Evolutionary conservation across 2,329 filamentous ascomycete species (phyloP), one percentile per base, ranked within the genome.

Genomic region (Byssochlamys sp.): DNA sequence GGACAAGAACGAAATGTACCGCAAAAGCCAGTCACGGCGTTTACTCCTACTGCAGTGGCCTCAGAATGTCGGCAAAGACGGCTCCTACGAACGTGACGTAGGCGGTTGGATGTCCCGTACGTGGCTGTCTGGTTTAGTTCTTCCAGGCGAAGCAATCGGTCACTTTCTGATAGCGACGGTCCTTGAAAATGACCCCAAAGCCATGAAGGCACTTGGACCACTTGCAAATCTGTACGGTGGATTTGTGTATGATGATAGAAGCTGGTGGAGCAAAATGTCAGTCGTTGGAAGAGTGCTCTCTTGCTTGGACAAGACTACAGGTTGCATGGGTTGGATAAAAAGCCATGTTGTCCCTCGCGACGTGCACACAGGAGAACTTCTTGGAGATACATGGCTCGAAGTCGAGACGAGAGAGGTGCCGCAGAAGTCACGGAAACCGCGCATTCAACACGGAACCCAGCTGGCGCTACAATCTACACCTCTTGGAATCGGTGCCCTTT

Each of bases 191-290:
- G 79, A 81, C 57, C 71, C 73, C 11, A 62, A 73, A 2, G 80
- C 80, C 0, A 73, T 83, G 6, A 65, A 70, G 24, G 68, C 68
- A 27, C 70, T 84, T 1, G 81, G 81, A 0, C 74, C 80, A 11
- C 71, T 73, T 6, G 79, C 77, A 0, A 80, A 81, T 61, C 69
- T 84, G 0, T 78, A 81, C 55, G 79, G 81, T 24, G 82, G 81
- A 1, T 82, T 84, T 59, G 65, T 80, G 27, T 81, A 80, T 58
- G 63, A 69, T 6, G 73, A 70, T 2, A 72, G 72, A 33, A 79
- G 76, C 52, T 84, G 78, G 75, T 84, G 81, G 81, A 83, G 80
- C 64, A 83, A 82, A 64, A 72, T 71, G 50, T 81, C 77, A 45
- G 72, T 84, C 31, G 74, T 82, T n/a, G 80, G 78, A 0, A 75